Evolutionary conservation across 495 filamentous ascomycete genomes (phyloP), one percentile per base, ranked within the genome.

Genomic region (Letharia columbiana): DNA sequence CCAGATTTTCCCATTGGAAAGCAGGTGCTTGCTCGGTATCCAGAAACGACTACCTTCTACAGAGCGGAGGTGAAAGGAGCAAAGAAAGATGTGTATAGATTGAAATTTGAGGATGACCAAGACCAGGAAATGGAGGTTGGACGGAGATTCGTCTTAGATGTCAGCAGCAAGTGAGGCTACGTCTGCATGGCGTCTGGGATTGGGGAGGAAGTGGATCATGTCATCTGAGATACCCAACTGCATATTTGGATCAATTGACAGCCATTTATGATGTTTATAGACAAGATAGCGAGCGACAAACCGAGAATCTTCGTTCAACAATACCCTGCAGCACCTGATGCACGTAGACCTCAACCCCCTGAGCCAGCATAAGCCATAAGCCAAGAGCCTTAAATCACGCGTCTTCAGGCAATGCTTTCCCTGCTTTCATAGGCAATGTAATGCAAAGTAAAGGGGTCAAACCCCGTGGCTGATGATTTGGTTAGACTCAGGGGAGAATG

Each of bases 31-130:
- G 91, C 91, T 0, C 78, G 90, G 49, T 96, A 96, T 72, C 91
- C 91, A 0, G 88, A 91, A 65, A 99, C 95, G 13, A 96, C 94
- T 3, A 97, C 93, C 0, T 99, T 99, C 72, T 99, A 99, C 75
- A 87, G 91, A 71, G 94, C 95, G 15, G 92, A 97, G 69, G 93
- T 98, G 23, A 92, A 91, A 80, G 87, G 87, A 0, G 82, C 81
- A 65, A 86, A 88, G 69, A 86, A 86, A 68, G 83, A 84, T 60
- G 78, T 77, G 57, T 87, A 85, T 65, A 77, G 83, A 54, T 78
- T 96, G 67, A 86, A 89, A 67, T 96, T 96, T 66, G 91, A 96
- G 73, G 91, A 96, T 72, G 89, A 92, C 71, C 90, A 90, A 69
- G 89, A 87, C 62, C 87, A 87, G 70, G 89, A 91, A 65, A 85